Evolutionary conservation across 1,284 basidiomycete species (phyloP).

Genomic region (Ustilago tritici): DNA sequence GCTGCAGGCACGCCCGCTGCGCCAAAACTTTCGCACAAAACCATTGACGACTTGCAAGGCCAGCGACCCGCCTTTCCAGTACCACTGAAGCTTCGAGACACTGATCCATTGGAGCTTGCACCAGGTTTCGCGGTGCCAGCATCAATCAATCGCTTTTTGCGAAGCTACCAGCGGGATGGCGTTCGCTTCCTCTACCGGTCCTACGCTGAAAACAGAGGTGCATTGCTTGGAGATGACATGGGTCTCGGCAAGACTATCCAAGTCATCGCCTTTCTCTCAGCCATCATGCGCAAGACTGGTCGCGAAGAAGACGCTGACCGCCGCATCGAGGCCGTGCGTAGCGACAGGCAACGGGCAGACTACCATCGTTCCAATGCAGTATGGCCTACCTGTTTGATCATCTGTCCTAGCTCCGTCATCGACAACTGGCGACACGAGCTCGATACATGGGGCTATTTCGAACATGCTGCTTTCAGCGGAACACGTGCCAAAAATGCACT

Average conservation of each 20-base stretch:
- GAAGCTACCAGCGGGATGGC: slow-evolving; percentile 86
- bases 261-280: slow-evolving; percentile 84
- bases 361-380: slow-evolving; percentile 41
- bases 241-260: slow-evolving; percentile 82
- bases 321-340: slow-evolving; percentile 72
- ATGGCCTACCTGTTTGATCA: slow-evolving; percentile 80
- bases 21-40: background rate
- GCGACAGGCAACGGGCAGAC: slow-evolving; percentile 22
- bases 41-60: background rate
- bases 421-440: slow-evolving; percentile 86
- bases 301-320: slow-evolving; percentile 76
- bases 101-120: slow-evolving; percentile 29
- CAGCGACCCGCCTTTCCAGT: slow-evolving; percentile 30
- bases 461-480: slow-evolving; percentile 41
- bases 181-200: slow-evolving; percentile 80
- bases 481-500: slow-evolving; percentile 25
- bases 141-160: slow-evolving; percentile 81
- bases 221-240: slow-evolving; percentile 89
- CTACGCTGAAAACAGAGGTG: slow-evolving; percentile 77
- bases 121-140: slow-evolving; percentile 74
- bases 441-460: slow-evolving; percentile 73
- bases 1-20: background rate
- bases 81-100: slow-evolving; percentile 14
- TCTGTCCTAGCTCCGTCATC: slow-evolving; percentile 82
- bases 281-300: slow-evolving; percentile 84